Evolutionary conservation across 768 basidiomycete species (phyloP), one percentile per base, ranked within the genome.

Genomic region (Termitomyces heimii): DNA sequence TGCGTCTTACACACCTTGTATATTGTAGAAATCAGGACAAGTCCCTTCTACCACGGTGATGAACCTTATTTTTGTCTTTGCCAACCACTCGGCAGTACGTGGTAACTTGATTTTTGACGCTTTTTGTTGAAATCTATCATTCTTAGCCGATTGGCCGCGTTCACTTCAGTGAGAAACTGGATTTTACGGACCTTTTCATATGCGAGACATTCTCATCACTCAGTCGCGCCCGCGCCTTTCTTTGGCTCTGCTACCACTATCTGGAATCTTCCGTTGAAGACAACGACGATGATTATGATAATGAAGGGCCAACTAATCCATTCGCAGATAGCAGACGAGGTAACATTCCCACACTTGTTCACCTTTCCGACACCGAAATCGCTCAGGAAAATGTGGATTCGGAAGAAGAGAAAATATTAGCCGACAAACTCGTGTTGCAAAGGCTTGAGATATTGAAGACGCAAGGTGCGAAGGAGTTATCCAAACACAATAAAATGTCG

Each of bases 161-260:
- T 20, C 88, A 92, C 71, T 90, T 94, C 63, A 81, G 88, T 42
- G 76, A 82, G n/a, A 80, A 80, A 31, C 60, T 88, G 40, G 87
- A 89, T 63, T 88, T 94, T 59, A 76, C 88, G 28, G 92, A 94
- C 72, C 73, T 95, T 55, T 95, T 95, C 71, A 76, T 89, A 51
- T 87, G 89, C 26, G 69, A 68, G 10, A 82, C 88, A 62, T 77
- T 92, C 44, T 85, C 90, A 8, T 92, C 92, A 1, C 67, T 71
- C 6, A 84, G 86, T 52, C 87, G 94, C 44, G 91, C 89, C 7
- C 78, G 74, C 44, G 89, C 87, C 3, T 93, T 96, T 69, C 80
- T 96, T 29, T 93, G 89, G 88, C 78, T 94, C 55, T 80, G 93
- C 65, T 94, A 83, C 72, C 83, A 88, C 65, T 89, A 90, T 66